Percentiles rank a stretch among this genome's conserved stretches.
Conservation (phyloP, 2,329 filamentous ascomycete species). For the Exophiala dermatitidis region DNA sequence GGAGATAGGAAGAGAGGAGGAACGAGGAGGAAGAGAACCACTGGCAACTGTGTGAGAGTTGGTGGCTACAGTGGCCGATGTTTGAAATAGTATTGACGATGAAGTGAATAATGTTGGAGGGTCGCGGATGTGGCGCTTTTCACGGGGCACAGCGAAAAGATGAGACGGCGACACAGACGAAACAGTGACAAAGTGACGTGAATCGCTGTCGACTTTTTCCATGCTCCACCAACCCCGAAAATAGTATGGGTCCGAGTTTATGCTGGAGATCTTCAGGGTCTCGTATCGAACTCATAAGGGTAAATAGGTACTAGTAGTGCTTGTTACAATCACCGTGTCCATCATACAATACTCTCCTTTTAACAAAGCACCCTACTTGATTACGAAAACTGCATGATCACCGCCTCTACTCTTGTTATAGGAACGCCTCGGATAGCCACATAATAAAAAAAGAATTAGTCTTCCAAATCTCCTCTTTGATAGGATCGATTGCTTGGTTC, state of each 20-base stretch:
- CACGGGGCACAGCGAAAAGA: background rate
- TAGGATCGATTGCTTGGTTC: too few species aligned
- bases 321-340: too few species aligned
- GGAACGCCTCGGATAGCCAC: too few species aligned
- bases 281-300: background rate
- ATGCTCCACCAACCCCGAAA: background rate
- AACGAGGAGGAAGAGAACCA: background rate
- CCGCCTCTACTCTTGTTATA: too few species aligned
- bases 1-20: background rate
- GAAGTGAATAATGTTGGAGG: background rate
- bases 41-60: background rate
- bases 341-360: too few species aligned
- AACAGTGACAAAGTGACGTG: background rate
- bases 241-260: too few species aligned
- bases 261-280: background rate
- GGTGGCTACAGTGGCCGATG: background rate
- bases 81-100: background rate
- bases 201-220: background rate
- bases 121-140: background rate
- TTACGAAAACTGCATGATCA: too few species aligned
- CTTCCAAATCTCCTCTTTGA: too few species aligned
- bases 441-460: too few species aligned
- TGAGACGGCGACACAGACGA: background rate
- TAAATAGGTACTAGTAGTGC: too few species aligned
- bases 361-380: too few species aligned